Evolutionary conservation across 2,329 filamentous ascomycete genomes (phyloP).

Genomic region (Aspergillus viridinutans): DNA sequence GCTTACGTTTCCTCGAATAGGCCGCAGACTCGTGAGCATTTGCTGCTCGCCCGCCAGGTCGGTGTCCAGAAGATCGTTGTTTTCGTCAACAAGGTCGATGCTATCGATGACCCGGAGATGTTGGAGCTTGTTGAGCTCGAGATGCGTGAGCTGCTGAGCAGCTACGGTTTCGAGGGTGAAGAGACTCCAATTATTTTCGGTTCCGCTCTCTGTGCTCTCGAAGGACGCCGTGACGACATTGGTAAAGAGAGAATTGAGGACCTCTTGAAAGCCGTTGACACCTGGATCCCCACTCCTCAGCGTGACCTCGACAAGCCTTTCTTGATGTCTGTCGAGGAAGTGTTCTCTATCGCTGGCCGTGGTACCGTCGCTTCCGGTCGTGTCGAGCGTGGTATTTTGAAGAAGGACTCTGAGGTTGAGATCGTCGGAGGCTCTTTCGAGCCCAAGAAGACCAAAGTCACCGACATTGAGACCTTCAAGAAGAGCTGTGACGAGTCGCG

Average conservation of each 20-base stretch:
- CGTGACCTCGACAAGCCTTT: slow-evolving; percentile 98
- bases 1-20: slow-evolving; percentile 34
- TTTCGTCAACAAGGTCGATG: slow-evolving; percentile 99
- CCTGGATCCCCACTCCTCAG: slow-evolving; percentile 92
- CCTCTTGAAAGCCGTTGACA: slow-evolving; percentile 82
- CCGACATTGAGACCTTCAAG: slow-evolving; percentile 99
- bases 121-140: slow-evolving; percentile 99
- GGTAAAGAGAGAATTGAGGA: slow-evolving; percentile 85
- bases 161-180: slow-evolving; percentile 96
- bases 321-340: slow-evolving; percentile 96
- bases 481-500: slow-evolving; percentile 97
- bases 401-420: slow-evolving; percentile 93
- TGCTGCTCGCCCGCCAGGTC: slow-evolving; percentile 95
- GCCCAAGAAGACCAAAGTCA: slow-evolving; percentile 97
- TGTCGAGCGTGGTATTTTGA: slow-evolving; percentile 91
- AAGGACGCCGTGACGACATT: slow-evolving; percentile 81
- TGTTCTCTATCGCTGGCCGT: slow-evolving; percentile 86
- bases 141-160: slow-evolving; percentile 92
- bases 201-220: slow-evolving; percentile 90
- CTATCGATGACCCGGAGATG: slow-evolving; percentile 97
- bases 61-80: slow-evolving; percentile 98
- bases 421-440: slow-evolving; percentile 79
- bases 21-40: slow-evolving; percentile 96
- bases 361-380: slow-evolving; percentile 95
- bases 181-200: slow-evolving; percentile 97